Percentiles rank a stretch among this genome's conserved stretches.
These are phyloP conservation scores for Calonectria montana DNA, from an alignment of 2,329 filamentous ascomycete genomes.

Conservation along the genomic window DNA sequence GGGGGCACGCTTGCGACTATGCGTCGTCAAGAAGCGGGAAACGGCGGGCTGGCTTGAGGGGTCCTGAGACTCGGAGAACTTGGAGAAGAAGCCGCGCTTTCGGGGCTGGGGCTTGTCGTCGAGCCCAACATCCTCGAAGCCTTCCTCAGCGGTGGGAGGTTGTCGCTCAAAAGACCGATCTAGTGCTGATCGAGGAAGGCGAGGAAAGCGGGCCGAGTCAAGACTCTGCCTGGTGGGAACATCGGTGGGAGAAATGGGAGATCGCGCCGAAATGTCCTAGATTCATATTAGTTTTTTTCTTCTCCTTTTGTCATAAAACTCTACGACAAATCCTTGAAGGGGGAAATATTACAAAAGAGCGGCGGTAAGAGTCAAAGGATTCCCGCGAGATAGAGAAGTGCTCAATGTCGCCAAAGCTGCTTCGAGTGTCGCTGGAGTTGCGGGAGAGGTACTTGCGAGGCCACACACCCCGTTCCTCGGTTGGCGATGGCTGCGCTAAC, in stretches of 20 bases:
- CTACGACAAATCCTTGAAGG: background rate
- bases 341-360: conserved; percentile 82
- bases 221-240: conserved; percentile 79
- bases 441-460: conserved; percentile 64
- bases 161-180: conserved; percentile 69
- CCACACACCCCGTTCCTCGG: conserved; percentile 88
- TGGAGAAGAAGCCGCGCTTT: conserved; percentile 80
- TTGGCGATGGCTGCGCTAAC: conserved; percentile 78
- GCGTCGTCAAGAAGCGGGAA: conserved; percentile 74
- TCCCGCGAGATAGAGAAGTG: conserved; percentile 96
- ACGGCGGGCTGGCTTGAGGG: conserved; percentile 52
- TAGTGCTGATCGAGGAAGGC: conserved; percentile 71
- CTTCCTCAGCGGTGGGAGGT: conserved; percentile 78
- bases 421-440: conserved; percentile 66
- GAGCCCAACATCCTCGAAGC: conserved; percentile 91
- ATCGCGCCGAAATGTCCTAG: conserved; percentile 90
- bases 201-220: conserved; percentile 76
- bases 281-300: conserved; percentile 18
- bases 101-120: conserved; percentile 71
- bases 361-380: conserved; percentile 95
- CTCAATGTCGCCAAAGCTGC: conserved; percentile 83
- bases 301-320: background rate
- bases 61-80: conserved; percentile 72
- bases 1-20: conserved; percentile 76
- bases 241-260: conserved; percentile 74